Evolutionary conservation across 768 basidiomycete species (phyloP).

Genomic region (Hygrocybe punicea): DNA sequence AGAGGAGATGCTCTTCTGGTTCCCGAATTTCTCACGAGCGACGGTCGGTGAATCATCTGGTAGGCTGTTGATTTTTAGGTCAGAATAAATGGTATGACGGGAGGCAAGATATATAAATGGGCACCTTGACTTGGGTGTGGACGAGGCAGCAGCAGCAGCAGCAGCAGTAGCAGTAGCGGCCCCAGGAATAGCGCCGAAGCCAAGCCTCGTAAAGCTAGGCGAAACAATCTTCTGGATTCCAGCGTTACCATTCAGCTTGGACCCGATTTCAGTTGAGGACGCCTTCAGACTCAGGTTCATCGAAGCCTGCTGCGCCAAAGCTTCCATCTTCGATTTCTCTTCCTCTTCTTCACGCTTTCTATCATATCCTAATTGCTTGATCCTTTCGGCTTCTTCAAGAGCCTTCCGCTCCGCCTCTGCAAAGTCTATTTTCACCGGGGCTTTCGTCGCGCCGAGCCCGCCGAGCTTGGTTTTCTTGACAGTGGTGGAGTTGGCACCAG

Average conservation of each 20-base stretch:
- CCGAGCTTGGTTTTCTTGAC: constrained; percentile 61
- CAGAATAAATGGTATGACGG: neutral
- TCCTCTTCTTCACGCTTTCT: constrained; percentile 80
- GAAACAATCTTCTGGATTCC: neutral
- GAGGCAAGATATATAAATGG: neutral
- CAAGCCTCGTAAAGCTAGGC: constrained; percentile 60
- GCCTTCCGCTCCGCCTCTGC: constrained; percentile 92
- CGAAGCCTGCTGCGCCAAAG: constrained; percentile 30
- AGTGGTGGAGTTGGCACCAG: constrained; percentile 19
- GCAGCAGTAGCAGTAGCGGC: constrained; percentile 53
- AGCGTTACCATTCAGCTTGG: neutral
- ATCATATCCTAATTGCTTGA: constrained; percentile 91
- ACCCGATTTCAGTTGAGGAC: neutral
- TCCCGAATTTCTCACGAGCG: constrained; percentile 88
- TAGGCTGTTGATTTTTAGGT: constrained; percentile 9
- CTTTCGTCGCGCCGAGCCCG: constrained; percentile 86
- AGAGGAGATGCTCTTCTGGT: constrained; percentile 93
- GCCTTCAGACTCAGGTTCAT: neutral
- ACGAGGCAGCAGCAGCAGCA: constrained; percentile 31
- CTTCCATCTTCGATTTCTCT: constrained; percentile 63
- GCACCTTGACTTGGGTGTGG: constrained; percentile 35
- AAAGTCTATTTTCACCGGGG: constrained; percentile 78
- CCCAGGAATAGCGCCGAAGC: constrained; percentile 79
- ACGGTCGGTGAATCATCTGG: constrained; percentile 65
- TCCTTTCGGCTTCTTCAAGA: constrained; percentile 85